Percentiles rank a stretch among this genome's conserved stretches.
Conservation (phyloP, 1,284 basidiomycete species). For the Coniophora puteana region DNA sequence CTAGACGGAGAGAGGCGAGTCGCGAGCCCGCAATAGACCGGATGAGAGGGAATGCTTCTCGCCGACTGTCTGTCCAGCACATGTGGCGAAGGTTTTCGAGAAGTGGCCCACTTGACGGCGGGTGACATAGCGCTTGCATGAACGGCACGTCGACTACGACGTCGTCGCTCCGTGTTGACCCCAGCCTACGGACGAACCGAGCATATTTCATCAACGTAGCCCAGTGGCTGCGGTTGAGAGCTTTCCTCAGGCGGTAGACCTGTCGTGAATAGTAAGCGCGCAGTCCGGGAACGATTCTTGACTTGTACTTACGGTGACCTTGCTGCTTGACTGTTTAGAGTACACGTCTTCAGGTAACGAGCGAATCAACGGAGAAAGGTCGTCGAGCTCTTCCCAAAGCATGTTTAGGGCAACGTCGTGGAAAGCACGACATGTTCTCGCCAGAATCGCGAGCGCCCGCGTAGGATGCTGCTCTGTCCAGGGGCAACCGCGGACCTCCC, state of each 20-base stretch:
- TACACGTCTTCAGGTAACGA: not conserved
- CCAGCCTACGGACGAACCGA: not conserved
- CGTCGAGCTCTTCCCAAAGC: conserved; percentile 3
- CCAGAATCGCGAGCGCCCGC: conserved; percentile 6
- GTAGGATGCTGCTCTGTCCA: too few relatives aligned
- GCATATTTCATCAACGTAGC: not conserved
- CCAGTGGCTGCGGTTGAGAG: not conserved
- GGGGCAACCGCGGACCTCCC: too few relatives aligned
- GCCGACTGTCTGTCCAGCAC: not conserved
- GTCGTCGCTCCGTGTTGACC: too few relatives aligned
- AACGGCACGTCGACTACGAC: not conserved
- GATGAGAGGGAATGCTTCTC: not conserved
- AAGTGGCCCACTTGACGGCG: not conserved
- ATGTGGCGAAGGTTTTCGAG: not conserved
- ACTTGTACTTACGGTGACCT: not conserved
- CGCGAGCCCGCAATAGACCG: not conserved
- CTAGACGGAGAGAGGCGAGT: not conserved
- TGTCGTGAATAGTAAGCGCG: not conserved
- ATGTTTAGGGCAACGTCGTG: conserved; percentile 4
- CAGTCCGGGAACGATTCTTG: not conserved
- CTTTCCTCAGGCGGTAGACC: not conserved
- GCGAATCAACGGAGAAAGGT: conserved; percentile 3
- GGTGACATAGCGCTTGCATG: not conserved
- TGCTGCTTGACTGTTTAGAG: too few relatives aligned
- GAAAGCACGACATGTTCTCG: conserved; percentile 7